A percentile compares a stretch with the other conserved stretches of the same genome.
Conservation (phyloP, 140 eudicot genomes). For the Ambrosia hybrid region DNA sequence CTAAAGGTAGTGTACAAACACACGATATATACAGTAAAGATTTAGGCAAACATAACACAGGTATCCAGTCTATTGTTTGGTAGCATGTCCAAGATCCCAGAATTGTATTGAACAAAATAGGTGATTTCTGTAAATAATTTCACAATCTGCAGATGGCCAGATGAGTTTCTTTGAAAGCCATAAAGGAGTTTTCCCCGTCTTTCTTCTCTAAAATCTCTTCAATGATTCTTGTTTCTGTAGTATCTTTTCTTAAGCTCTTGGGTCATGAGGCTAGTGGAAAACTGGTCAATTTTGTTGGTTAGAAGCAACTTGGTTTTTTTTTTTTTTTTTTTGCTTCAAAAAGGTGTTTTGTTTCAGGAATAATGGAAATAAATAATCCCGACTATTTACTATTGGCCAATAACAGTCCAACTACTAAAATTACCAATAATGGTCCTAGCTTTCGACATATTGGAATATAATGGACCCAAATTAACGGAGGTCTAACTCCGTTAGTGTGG, state of each 20-base stretch:
- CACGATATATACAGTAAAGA: constrained; percentile 20
- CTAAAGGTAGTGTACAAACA: constrained; percentile 22
- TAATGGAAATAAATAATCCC: background rate
- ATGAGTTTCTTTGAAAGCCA: constrained; percentile 6
- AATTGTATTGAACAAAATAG: background rate
- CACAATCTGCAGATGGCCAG: constrained; percentile 3
- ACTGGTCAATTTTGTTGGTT: background rate
- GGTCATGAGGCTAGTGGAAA: background rate
- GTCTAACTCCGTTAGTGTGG: no score
- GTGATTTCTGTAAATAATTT: constrained; percentile 35
- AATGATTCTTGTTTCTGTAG: background rate
- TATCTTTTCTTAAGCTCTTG: background rate
- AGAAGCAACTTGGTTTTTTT: background rate
- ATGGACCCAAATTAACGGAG: no score
- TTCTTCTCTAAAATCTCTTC: constrained; percentile 4
- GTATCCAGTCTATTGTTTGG: constrained; percentile 30
- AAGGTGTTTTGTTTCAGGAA: background rate
- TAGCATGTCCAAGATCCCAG: constrained; percentile 27
- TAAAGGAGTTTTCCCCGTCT: background rate
- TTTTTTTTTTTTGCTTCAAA: background rate
- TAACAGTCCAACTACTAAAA: no score
- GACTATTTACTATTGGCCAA: background rate
- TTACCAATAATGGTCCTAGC: no score
- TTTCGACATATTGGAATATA: no score
- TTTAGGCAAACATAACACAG: constrained; percentile 27